These are phyloP conservation scores for Casuarina equisetifolia DNA, from an alignment of 306 rosid genomes.

Conservation along the genomic window DNA sequence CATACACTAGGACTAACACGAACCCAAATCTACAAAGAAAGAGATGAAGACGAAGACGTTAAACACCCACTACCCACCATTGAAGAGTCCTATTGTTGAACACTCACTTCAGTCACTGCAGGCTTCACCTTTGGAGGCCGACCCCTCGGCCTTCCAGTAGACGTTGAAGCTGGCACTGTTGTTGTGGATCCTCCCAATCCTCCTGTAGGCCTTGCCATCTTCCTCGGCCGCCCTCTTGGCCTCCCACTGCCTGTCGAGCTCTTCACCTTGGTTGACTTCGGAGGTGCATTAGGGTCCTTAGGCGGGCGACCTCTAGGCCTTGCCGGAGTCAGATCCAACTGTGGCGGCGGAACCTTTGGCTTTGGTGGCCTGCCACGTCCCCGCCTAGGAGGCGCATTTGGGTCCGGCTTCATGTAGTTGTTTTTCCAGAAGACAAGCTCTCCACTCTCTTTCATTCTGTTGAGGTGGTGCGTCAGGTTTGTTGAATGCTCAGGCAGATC, in stretches of 20 bases:
- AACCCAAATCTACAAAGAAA: constrained; percentile 30
- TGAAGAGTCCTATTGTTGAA: constrained; percentile 40
- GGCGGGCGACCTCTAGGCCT: constrained; percentile 82
- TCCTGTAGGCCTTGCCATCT: constrained; percentile 46
- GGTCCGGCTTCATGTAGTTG: constrained; percentile 62
- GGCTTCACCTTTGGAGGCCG: constrained; percentile 83
- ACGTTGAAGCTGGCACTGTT: background rate
- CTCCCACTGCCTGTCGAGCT: constrained; percentile 36
- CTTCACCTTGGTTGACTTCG: constrained; percentile 40
- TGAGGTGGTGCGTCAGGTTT: constrained; percentile 61
- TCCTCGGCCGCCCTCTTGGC: constrained; percentile 78
- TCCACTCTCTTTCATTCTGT: constrained; percentile 61
- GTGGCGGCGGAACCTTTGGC: constrained; percentile 39
- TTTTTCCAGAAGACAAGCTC: constrained; percentile 66
- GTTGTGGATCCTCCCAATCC: constrained; percentile 21
- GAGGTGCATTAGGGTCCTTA: constrained; percentile 61
- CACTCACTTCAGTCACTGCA: constrained; percentile 59
- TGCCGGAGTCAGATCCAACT: constrained; percentile 27
- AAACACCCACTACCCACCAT: background rate
- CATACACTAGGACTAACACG: constrained; percentile 29
- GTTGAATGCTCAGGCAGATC: constrained; percentile 67
- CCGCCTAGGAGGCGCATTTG: constrained; percentile 62
- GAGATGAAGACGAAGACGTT: background rate
- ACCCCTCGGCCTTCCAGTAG: constrained; percentile 62
- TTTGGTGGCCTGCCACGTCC: constrained; percentile 87